These are phyloP conservation scores for Chlorella ohadii DNA, from an alignment of 139 green algal species.

Conservation along the genomic window DNA sequence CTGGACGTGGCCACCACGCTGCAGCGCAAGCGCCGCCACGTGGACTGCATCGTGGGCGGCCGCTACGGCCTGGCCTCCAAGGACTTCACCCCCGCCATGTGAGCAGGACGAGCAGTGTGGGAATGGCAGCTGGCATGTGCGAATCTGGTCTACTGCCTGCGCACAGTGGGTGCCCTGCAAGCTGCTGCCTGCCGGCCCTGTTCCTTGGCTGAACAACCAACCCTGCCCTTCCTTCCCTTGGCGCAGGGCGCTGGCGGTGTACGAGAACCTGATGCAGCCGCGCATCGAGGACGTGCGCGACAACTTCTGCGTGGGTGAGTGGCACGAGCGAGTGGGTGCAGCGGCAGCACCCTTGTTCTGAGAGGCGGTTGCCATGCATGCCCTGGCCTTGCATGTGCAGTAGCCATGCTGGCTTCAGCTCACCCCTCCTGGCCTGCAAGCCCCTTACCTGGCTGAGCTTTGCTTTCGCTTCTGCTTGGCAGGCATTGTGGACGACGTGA, in stretches of 20 bases:
- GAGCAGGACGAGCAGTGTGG: background rate
- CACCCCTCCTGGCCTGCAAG: no score
- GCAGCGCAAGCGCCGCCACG: background rate
- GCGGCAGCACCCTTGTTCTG: no score
- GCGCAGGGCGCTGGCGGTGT: slow-evolving; percentile 46
- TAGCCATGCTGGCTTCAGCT: background rate
- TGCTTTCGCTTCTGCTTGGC: slow-evolving; percentile 34
- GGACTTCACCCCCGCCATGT: slow-evolving; percentile 68
- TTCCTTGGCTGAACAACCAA: no score
- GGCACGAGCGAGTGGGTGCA: no score
- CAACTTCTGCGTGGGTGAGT: background rate
- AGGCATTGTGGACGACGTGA: slow-evolving; percentile 63
- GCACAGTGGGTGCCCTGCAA: no score
- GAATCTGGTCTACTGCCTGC: no score
- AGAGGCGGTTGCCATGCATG: no score
- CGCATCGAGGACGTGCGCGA: slow-evolving; percentile 2
- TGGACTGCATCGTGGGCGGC: slow-evolving; percentile 52
- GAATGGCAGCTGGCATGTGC: no score
- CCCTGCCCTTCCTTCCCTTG: no score
- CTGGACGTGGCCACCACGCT: slow-evolving; percentile 41
- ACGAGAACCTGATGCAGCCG: slow-evolving; percentile 53
- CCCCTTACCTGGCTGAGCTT: no score
- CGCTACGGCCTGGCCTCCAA: slow-evolving; percentile 69
- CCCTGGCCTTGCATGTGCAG: no score
- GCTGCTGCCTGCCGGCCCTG: no score